Percentiles rank a stretch among this genome's conserved stretches.
These are phyloP conservation scores for Solanum piurae DNA, from an alignment of 257 asterid genomes.

Conservation along the genomic window DNA sequence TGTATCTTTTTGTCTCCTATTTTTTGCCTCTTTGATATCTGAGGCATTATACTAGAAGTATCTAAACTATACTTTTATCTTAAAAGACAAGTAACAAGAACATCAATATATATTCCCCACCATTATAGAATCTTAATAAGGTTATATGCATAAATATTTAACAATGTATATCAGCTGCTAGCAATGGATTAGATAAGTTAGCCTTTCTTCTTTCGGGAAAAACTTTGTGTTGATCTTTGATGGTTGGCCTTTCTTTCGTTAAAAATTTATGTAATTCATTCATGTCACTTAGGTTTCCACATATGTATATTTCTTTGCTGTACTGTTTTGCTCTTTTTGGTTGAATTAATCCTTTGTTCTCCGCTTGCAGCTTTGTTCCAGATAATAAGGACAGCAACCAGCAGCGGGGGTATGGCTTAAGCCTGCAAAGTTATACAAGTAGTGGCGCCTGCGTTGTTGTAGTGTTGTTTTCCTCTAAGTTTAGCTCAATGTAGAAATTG, in stretches of 20 bases:
- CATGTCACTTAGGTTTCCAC: neutral
- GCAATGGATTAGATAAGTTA: neutral
- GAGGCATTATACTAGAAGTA: no score
- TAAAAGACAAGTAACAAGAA: neutral
- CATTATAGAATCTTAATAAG: neutral
- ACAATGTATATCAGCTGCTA: neutral
- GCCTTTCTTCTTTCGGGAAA: neutral
- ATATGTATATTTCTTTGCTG: neutral
- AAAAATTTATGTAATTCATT: neutral
- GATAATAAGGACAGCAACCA: conserved; percentile 88
- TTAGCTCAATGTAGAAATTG: conserved; percentile 1
- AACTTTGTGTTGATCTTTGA: neutral
- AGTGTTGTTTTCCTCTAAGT: conserved; percentile 1
- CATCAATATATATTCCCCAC: neutral
- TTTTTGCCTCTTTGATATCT: neutral
- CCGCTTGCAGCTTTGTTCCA: conserved; percentile 64
- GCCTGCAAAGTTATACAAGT: neutral
- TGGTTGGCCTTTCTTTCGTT: neutral
- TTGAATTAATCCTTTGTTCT: neutral
- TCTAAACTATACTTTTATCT: neutral
- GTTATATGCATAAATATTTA: neutral
- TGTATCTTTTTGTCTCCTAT: neutral
- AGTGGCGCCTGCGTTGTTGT: neutral
- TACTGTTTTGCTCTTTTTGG: neutral
- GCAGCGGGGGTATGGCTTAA: conserved; percentile 81